Conservation (phyloP, 1,284 basidiomycete genomes). For the Calocybe gambosa region DNA sequence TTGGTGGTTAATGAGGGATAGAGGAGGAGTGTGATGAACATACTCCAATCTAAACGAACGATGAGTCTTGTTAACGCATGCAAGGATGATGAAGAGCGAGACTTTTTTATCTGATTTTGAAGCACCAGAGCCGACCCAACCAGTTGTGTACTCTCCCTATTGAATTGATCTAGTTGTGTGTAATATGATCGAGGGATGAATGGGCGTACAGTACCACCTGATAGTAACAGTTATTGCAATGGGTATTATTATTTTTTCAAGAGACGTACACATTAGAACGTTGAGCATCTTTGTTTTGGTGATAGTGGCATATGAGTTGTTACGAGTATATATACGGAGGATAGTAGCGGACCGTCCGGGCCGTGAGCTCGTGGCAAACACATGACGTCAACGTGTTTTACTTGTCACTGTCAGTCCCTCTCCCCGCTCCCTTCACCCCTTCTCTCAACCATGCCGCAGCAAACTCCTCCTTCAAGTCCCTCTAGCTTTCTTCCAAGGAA, state of each 20-base stretch:
- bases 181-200: background rate
- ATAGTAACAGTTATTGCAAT: too few relatives aligned
- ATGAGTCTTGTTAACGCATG: background rate
- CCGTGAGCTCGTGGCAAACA: slow-evolving; percentile 12
- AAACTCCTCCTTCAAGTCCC: slow-evolving; percentile 19
- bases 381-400: slow-evolving; percentile 28
- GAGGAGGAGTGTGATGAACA: slow-evolving; percentile 21
- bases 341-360: slow-evolving; percentile 7
- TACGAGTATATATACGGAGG: background rate
- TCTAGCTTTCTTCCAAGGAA: slow-evolving; percentile 56
- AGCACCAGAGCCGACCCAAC: slow-evolving; percentile 85
- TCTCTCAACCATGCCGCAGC: slow-evolving; percentile 17
- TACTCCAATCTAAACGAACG: slow-evolving; percentile 57
- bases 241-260: slow-evolving; percentile 3
- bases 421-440: slow-evolving; percentile 1
- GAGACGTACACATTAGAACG: slow-evolving; percentile 67
- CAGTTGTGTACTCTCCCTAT: slow-evolving; percentile 89
- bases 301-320: too few relatives aligned
- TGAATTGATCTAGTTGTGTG: background rate
- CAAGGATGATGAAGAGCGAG: slow-evolving; percentile 8
- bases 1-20: slow-evolving; percentile 8
- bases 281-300: slow-evolving; percentile 40
- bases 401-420: too few relatives aligned
- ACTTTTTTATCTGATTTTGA: slow-evolving; percentile 95
- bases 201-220: slow-evolving; percentile 59